Base-by-base conservation (phyloP, 768 basidiomycete genomes). In the Amyloporia xantha region DNA sequence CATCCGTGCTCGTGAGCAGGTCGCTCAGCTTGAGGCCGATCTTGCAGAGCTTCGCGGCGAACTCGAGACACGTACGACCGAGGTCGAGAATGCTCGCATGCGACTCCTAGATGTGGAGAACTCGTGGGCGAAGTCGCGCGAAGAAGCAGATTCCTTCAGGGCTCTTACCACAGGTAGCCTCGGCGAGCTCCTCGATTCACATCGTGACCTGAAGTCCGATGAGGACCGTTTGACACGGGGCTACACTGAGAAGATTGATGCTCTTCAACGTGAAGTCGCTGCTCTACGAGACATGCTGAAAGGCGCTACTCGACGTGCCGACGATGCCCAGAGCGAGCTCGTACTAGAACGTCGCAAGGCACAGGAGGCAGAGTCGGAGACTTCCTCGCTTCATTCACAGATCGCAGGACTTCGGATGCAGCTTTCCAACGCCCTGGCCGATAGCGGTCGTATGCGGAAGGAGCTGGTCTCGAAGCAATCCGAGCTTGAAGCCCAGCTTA, bases 101-200 rank as follows among this genome's bases (percentile, higher is more conserved):
- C 74, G 85, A 47, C 68, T 94, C 37, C 71, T 77, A 21, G 90
- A 94, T 47, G 82, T 85, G 37, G 94, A 96, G 68, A 91, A 87
- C 61, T 81, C 86, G 7, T 96, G 92, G 84, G 79, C 87, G 21
- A 88, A 91, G 65, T 91, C 91, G 37, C 81, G 92, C 12, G 87
- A 94, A 68, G 92, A 97, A 70, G 91, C 92, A 2, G 94, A 96
- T 64, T 81, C 86, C 1, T 82, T 93, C 65, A 75, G 92, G 47
- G 85, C 87, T 19, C 71, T 92, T 44, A 93, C 93, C 2, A 95
- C 91, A 2, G 82, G 84, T 41, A 78, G 84, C 59, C 76, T 96
- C 2, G 92, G 91, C 20, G 81, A 94, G 62, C 73, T 96, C 17
- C 72, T 96, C 40, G 90, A 94, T 62, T 83, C 86, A 2, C 93